These are phyloP conservation scores for Leishmania arabica DNA, from an alignment of 208 protist species.

Conservation along the genomic window DNA sequence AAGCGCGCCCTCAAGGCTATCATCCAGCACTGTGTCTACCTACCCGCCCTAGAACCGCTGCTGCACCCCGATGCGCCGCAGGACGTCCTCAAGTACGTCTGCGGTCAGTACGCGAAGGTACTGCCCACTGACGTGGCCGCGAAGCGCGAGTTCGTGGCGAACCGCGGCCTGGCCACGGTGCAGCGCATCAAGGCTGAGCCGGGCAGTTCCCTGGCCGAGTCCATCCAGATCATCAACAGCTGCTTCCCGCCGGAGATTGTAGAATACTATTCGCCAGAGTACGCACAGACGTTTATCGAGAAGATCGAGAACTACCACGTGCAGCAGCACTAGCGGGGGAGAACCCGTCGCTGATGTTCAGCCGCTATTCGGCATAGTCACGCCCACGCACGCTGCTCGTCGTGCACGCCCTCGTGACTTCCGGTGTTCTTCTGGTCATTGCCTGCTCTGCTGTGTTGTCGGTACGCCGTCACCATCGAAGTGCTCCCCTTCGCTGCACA, in stretches of 20 bases:
- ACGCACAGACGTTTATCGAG: slow-evolving; percentile 95
- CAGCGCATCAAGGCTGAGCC: slow-evolving; percentile 96
- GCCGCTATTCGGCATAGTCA: neutral
- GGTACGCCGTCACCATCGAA: neutral
- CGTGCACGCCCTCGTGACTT: neutral
- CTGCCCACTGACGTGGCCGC: slow-evolving; percentile 97
- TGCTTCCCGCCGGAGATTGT: slow-evolving; percentile 99
- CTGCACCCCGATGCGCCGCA: slow-evolving; percentile 94
- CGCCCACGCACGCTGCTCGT: neutral
- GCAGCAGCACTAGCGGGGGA: slow-evolving; percentile 58
- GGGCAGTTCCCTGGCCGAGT: slow-evolving; percentile 95
- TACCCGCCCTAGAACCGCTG: slow-evolving; percentile 96
- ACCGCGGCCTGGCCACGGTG: slow-evolving; percentile 93
- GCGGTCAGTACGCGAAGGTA: slow-evolving; percentile 98
- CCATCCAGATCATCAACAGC: slow-evolving; percentile 97
- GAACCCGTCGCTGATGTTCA: neutral
- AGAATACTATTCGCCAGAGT: slow-evolving; percentile 98
- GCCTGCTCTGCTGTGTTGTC: neutral
- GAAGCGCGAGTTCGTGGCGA: slow-evolving; percentile 96
- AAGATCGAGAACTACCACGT: slow-evolving; percentile 96
- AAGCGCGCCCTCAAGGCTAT: slow-evolving; percentile 97
- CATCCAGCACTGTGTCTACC: slow-evolving; percentile 96
- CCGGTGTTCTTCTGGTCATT: neutral
- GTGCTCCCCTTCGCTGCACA: neutral
- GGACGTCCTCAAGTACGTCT: slow-evolving; percentile 97